Base-by-base conservation (phyloP, 2,329 filamentous ascomycete species). In the Neofusicoccum cordaticola region DNA sequence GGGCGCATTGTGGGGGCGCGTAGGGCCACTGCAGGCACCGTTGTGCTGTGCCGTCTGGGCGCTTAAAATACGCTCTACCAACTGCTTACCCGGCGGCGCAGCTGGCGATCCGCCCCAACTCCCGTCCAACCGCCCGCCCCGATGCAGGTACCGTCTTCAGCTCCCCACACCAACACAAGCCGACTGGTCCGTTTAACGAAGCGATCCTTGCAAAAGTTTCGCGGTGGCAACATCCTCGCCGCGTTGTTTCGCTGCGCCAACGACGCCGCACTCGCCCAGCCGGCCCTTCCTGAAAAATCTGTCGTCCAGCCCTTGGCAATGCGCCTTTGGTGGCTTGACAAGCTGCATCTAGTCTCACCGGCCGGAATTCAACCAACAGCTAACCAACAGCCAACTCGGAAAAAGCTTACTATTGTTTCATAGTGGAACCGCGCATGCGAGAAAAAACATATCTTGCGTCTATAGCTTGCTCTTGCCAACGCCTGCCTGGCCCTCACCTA, bases 391-490 rank as follows among this genome's bases (percentile, higher is more conserved):
- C 56, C 41, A 60, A 27, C 41, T 4, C 41, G 31, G 56, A 19
- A 58, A 60, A 47, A 35, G n/a, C 56, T 60, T 60, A 39, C 41
- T 47, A 60, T 47, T 60, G 56, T 47, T 19, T 60, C 31, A 60
- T 37, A 17, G 22, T 58, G 44, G 39, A 58, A 58, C 41, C 22
- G 41, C 52, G 27, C 39, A 41, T 27, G 52, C 37, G 15, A 58
- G 17, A 15, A 47, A 17, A 60, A 60, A 60, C 39, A 47, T 27
- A 37, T 35, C 27, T 22, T 27, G 56, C 31, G 34, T 60, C 56
- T 50, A 77, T 67, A 80, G 69, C 69, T 80, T 80, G 62, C 77
- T 79, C 76, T 80, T 80, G 17, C 74, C 78, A 56, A 80, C 74
- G 3, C 74, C 77, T 71, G 74, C 71, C 37, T 76, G 73, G 65